These are phyloP conservation scores for Nigrospora oryzae DNA, from an alignment of 2,329 filamentous ascomycete genomes.

Conservation along the genomic window DNA sequence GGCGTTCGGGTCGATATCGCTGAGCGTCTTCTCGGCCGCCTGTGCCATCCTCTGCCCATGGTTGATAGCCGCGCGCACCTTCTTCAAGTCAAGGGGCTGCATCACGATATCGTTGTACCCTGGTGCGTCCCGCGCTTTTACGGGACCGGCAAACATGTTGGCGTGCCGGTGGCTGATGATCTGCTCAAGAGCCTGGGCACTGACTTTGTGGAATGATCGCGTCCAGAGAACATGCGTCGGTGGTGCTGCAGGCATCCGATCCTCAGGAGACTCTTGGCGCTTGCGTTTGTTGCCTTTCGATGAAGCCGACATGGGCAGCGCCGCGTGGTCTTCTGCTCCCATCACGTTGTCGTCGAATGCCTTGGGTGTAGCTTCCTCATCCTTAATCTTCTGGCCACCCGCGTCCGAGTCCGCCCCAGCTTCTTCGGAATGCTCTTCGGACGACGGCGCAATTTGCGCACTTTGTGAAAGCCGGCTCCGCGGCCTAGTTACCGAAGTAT, in stretches of 20 bases:
- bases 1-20: constrained; percentile 48
- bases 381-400: constrained; percentile 40
- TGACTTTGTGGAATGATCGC: constrained; percentile 66
- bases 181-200: constrained; percentile 64
- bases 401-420: constrained; percentile 32
- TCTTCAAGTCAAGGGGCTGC: constrained; percentile 69
- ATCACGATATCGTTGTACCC: constrained; percentile 68
- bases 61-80: constrained; percentile 66
- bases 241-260: constrained; percentile 38
- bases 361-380: constrained; percentile 48
- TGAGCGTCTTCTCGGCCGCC: constrained; percentile 51
- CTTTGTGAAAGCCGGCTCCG: constrained; percentile 26
- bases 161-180: constrained; percentile 70
- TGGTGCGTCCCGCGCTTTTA: constrained; percentile 67
- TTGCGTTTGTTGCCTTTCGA: constrained; percentile 43
- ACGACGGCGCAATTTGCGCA: constrained; percentile 19
- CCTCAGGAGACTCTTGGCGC: constrained; percentile 41
- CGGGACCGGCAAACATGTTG: constrained; percentile 69
- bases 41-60: constrained; percentile 60
- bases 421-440: constrained; percentile 37
- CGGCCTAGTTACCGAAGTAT: constrained; percentile 11
- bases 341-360: constrained; percentile 36
- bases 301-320: constrained; percentile 17
- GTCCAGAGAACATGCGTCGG: constrained; percentile 67
- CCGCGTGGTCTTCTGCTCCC: no score